Evolutionary conservation across 2,329 filamentous ascomycete genomes (phyloP).

Genomic region (Fusarium nematophilum): DNA sequence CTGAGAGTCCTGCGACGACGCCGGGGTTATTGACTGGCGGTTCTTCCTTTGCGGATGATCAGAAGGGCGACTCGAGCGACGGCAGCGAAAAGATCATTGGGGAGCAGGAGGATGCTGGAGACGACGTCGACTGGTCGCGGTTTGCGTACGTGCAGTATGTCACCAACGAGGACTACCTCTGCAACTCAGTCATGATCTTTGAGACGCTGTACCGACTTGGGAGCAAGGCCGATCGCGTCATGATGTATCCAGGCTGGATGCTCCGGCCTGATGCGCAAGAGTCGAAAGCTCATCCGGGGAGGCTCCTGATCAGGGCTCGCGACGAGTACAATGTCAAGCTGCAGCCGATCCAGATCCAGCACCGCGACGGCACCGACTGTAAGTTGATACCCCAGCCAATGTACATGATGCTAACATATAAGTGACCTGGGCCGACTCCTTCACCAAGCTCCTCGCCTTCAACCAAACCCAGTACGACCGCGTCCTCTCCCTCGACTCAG

Average conservation of each 20-base stretch:
- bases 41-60: background rate
- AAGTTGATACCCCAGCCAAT: background rate
- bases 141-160: constrained; percentile 64
- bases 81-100: background rate
- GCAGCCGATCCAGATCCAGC: constrained; percentile 55
- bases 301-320: constrained; percentile 54
- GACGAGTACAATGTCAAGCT: constrained; percentile 59
- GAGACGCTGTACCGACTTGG: constrained; percentile 55
- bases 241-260: constrained; percentile 59
- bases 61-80: background rate
- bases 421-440: constrained; percentile 71
- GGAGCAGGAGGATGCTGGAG: background rate
- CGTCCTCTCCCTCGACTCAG: constrained; percentile 69
- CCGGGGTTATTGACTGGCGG: background rate
- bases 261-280: constrained; percentile 39
- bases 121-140: constrained; percentile 25
- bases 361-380: constrained; percentile 51
- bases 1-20: background rate
- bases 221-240: constrained; percentile 57
- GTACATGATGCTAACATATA: background rate
- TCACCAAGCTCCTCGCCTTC: constrained; percentile 77
- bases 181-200: constrained; percentile 64
- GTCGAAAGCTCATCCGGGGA: background rate
- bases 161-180: constrained; percentile 59
- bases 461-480: constrained; percentile 70